Base-by-base conservation (phyloP, 805 yeast genomes). In the Ogataea trehalophila region DNA sequence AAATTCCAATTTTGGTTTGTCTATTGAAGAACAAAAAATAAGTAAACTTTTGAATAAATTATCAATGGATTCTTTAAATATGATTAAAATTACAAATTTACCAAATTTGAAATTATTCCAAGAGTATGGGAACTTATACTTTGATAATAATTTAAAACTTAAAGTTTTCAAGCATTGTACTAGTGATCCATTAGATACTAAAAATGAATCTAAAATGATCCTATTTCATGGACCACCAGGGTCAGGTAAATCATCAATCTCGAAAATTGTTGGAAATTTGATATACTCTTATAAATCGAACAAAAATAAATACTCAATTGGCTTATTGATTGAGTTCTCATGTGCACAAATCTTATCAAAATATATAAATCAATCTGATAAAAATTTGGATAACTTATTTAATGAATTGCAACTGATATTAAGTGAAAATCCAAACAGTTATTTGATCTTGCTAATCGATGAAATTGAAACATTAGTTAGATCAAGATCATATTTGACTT, bases 331-430 rank as follows among this genome's bases (percentile, higher is more conserved):
- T n/a, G 78, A 75, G 46, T 44, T 74, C 2, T 65, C 74, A 1
- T 72, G 76, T 46, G 69, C 75, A 7, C 61, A 65, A 35, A 56
- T 75, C 1, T 72, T 74, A 45, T 73, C 79, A 4, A 64, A 72
- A 50, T 75, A 75, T 71, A 67, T 69, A 51, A 76, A 77, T 6
- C 77, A 74, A 51, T 70, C 75, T 26, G 68, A 77, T 5, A 72
- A 70, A 45, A 71, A 72, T 42, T 52, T 74, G 15, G 66, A 65
- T 20, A 46, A 49, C 13, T 51, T 74, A 17, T 73, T 75, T 44
- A 56, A 59, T 15, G 68, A 67, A 31, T 51, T 73, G 5, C 66
- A 61, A 45, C 44, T 45, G 0, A 31, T 71, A 22, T 49, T 39
- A 43, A 44, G 5, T 13, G 41, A 23, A 49, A 48, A 14, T 23